phyloP scores from a whole-genome alignment of 768 basidiomycete species.

The Coprinopsis cinerea region DNA sequence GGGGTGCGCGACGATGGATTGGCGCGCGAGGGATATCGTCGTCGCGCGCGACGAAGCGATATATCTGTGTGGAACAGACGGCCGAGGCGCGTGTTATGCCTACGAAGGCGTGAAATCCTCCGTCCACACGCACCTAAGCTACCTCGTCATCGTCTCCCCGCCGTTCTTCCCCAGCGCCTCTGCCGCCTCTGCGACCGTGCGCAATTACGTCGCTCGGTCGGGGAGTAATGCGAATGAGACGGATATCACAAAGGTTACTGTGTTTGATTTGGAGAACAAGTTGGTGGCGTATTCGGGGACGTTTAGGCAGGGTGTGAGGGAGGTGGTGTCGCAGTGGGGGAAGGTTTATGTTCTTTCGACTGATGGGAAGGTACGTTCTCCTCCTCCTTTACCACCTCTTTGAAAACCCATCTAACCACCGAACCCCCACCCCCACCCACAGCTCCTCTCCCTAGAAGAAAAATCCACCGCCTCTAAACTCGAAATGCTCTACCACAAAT shows the following conservation, averaged over 20 bases:
- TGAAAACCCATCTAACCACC: neutral
- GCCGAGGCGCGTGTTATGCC: constrained; percentile 79
- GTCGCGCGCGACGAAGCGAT: constrained; percentile 91
- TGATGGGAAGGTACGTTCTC: constrained; percentile 60
- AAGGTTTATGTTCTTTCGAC: constrained; percentile 73
- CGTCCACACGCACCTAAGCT: constrained; percentile 73
- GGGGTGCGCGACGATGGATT: constrained; percentile 81
- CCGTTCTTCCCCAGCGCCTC: constrained; percentile 65
- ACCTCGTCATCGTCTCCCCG: constrained; percentile 86
- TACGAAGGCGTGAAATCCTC: constrained; percentile 87
- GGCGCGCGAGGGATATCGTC: constrained; percentile 65
- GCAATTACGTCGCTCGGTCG: constrained; percentile 59
- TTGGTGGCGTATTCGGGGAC: constrained; percentile 79
- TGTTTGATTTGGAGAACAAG: constrained; percentile 92
- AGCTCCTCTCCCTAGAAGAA: constrained; percentile 68
- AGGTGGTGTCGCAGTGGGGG: constrained; percentile 78
- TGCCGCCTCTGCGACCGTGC: constrained; percentile 67
- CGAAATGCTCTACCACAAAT: constrained; percentile 76
- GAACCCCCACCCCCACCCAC: too few relatives aligned
- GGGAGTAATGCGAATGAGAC: constrained; percentile 36
- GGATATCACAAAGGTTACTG: constrained; percentile 73
- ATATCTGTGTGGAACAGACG: constrained; percentile 77
- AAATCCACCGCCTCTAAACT: constrained; percentile 82
- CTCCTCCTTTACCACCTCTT: neutral
- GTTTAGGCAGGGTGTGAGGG: constrained; percentile 78